A percentile compares a stretch with the other conserved stretches of the same genome.
These are phyloP conservation scores for Pythium rhizo-oryzae DNA, from an alignment of 352 stramenopile genomes.

Conservation along the genomic window DNA sequence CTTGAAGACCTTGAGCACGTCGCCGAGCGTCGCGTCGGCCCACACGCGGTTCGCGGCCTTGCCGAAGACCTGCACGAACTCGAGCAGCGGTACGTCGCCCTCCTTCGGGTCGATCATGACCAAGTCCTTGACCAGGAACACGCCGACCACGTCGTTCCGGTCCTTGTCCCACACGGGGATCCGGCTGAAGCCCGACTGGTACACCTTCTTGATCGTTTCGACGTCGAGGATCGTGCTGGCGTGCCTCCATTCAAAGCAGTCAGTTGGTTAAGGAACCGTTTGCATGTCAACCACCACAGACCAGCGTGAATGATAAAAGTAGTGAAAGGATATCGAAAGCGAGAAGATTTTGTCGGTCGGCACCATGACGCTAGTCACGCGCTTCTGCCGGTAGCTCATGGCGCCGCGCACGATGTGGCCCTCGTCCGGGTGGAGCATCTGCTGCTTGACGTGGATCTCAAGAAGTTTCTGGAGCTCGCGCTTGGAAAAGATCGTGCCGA, in stretches of 20 bases:
- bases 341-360: constrained; percentile 81
- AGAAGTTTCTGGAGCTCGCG: constrained; percentile 95
- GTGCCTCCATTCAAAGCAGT: constrained; percentile 27
- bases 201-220: constrained; percentile 74
- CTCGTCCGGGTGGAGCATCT: constrained; percentile 92
- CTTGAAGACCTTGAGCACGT: constrained; percentile 82
- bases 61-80: constrained; percentile 92
- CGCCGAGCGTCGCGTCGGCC: constrained; percentile 64
- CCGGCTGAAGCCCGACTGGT: constrained; percentile 92
- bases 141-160: constrained; percentile 95
- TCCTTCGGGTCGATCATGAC: constrained; percentile 77
- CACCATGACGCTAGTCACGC: constrained; percentile 92
- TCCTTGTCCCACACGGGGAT: constrained; percentile 96
- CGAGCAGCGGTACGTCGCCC: constrained; percentile 62
- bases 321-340: constrained; percentile 77
- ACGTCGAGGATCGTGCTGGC: constrained; percentile 51
- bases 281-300: no score
- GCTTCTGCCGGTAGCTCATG: constrained; percentile 77
- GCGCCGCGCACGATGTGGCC: constrained; percentile 95
- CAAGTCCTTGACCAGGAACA: constrained; percentile 96
- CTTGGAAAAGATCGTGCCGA: constrained; percentile 95
- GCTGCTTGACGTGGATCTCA: constrained; percentile 95
- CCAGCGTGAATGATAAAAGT: no score
- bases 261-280: constrained; percentile 33
- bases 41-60: constrained; percentile 72